Conservation (phyloP, 1,284 basidiomycete genomes). For the Sporisorium exsertum region DNA sequence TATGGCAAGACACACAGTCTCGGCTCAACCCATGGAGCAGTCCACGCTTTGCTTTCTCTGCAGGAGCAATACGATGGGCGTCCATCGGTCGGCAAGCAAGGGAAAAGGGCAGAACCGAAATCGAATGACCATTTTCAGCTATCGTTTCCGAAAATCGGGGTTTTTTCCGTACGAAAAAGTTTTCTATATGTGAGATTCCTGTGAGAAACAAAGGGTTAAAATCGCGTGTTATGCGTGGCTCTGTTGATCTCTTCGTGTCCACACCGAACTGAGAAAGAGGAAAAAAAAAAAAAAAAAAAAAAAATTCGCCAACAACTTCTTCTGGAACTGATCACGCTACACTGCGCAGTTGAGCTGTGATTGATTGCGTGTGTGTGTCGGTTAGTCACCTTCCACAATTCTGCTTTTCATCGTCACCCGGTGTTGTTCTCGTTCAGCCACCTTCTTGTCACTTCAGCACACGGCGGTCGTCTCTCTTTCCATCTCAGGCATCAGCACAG, state of each 20-base stretch:
- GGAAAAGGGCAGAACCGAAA: neutral
- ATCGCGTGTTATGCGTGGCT: too few relatives aligned
- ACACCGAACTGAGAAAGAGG: neutral
- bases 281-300: neutral
- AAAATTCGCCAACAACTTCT: conserved; percentile 22
- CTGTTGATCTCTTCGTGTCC: neutral
- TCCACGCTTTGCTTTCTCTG: too few relatives aligned
- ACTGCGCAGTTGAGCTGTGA: neutral
- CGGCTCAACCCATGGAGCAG: too few relatives aligned
- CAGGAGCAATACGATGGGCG: too few relatives aligned
- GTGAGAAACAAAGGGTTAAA: too few relatives aligned
- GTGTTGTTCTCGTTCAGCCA: conserved; percentile 8
- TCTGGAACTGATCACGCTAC: conserved; percentile 25
- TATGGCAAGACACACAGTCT: neutral
- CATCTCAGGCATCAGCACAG: neutral
- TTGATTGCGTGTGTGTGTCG: conserved; percentile 2
- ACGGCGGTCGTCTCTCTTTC: neutral
- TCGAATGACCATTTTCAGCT: too few relatives aligned
- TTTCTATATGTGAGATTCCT: too few relatives aligned
- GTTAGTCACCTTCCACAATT: neutral
- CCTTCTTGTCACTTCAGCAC: neutral
- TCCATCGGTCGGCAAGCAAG: neutral
- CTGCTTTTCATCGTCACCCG: neutral
- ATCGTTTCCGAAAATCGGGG: too few relatives aligned
- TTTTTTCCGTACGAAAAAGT: too few relatives aligned